Evolutionary conservation across 2,329 filamentous ascomycete species (phyloP).

Genomic region (Colletotrichum sp.): DNA sequence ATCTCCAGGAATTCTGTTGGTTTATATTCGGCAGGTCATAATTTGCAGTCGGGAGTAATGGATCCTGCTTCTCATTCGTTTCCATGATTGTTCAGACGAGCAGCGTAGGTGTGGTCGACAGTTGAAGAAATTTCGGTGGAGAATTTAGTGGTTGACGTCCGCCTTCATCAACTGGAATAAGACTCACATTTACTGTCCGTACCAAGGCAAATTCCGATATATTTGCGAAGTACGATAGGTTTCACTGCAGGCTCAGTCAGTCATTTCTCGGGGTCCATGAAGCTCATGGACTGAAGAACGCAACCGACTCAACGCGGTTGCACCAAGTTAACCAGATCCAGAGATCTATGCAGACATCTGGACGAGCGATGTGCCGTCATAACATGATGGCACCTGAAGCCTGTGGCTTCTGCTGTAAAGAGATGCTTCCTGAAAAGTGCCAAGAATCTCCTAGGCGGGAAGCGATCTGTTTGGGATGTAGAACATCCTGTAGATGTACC

Average conservation of each 20-base stretch:
- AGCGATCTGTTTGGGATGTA: neutral
- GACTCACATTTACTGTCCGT: neutral
- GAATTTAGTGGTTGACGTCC: accelerated
- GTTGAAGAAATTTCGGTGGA: no score
- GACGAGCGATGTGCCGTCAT: neutral
- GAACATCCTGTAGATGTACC: neutral
- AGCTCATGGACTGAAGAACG: neutral
- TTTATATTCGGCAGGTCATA: neutral
- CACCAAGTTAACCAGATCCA: neutral
- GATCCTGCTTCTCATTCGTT: neutral
- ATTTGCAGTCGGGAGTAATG: neutral
- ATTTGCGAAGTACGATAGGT: neutral
- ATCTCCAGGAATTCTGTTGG: neutral
- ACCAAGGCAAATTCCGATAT: neutral
- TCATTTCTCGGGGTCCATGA: neutral
- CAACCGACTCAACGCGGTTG: neutral
- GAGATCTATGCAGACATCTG: neutral
- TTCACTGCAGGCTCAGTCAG: neutral
- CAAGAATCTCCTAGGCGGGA: neutral
- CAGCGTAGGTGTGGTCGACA: neutral
- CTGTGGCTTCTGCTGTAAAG: neutral
- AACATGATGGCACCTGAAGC: neutral
- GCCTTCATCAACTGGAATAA: neutral
- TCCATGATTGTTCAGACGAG: neutral
- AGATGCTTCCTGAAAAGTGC: neutral